Conservation (phyloP, 441 rosid species). For the Omphalea diandra region DNA sequence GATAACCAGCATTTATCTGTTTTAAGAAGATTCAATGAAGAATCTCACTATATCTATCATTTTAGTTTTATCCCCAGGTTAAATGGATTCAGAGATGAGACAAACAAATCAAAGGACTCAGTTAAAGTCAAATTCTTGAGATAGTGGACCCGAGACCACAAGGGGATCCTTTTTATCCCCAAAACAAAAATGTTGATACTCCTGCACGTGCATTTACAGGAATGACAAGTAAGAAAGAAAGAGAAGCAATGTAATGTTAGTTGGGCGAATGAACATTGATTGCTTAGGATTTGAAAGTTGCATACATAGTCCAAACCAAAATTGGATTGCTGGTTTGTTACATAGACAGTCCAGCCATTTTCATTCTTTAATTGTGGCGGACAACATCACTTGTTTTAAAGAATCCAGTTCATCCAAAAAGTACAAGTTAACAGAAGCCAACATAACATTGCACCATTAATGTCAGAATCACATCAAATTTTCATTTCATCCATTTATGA, state of each 20-base stretch:
- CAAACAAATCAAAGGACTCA: neutral
- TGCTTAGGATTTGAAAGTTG: neutral
- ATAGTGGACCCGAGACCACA: neutral
- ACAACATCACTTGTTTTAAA: neutral
- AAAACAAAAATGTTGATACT: neutral
- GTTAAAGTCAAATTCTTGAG: neutral
- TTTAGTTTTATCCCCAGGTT: neutral
- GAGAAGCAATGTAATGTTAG: neutral
- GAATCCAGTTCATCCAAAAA: neutral
- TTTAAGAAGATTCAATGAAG: neutral
- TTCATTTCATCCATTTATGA: neutral
- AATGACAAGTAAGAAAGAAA: neutral
- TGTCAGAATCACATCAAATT: constrained; percentile 8
- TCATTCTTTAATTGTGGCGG: neutral
- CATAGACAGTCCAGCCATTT: neutral
- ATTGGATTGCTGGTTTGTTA: neutral
- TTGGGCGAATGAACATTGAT: neutral
- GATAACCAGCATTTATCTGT: neutral
- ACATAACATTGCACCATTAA: neutral
- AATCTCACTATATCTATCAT: neutral
- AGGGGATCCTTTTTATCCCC: neutral
- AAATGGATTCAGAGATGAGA: neutral
- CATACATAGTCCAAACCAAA: neutral
- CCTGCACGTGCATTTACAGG: neutral
- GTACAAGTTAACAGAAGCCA: neutral